These are phyloP conservation scores for Pythium monospermum DNA, from an alignment of 352 stramenopile species.

Conservation along the genomic window DNA sequence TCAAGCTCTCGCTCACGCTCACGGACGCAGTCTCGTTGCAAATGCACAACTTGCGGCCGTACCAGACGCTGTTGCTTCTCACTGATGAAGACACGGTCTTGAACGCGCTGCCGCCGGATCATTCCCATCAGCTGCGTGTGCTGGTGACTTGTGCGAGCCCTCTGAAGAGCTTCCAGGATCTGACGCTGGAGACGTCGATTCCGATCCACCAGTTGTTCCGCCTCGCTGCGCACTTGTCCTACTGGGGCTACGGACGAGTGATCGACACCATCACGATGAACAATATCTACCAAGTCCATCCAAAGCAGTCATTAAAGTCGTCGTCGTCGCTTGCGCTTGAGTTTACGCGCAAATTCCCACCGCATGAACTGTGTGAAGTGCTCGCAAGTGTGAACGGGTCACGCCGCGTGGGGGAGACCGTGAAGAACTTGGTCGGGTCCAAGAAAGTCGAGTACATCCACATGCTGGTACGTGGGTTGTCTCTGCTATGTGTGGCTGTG, in stretches of 20 bases:
- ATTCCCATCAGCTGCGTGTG: slow-evolving; percentile 68
- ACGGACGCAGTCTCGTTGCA: slow-evolving; percentile 54
- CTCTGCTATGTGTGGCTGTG: neutral
- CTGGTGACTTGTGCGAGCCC: slow-evolving; percentile 74
- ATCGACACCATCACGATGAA: slow-evolving; percentile 82
- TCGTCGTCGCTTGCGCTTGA: slow-evolving; percentile 52
- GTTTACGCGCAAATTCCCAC: slow-evolving; percentile 69
- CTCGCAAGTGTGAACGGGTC: slow-evolving; percentile 69
- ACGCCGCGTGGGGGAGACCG: slow-evolving; percentile 67
- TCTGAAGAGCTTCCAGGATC: slow-evolving; percentile 82
- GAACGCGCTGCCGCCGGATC: slow-evolving; percentile 56
- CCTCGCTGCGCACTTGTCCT: slow-evolving; percentile 75
- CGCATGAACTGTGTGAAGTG: slow-evolving; percentile 66
- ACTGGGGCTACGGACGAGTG: slow-evolving; percentile 76
- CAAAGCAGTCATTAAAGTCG: slow-evolving; percentile 44
- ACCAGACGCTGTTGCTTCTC: slow-evolving; percentile 78
- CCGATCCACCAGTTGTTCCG: slow-evolving; percentile 82
- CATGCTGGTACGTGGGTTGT: slow-evolving; percentile 50
- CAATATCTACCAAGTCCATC: slow-evolving; percentile 82
- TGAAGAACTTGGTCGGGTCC: slow-evolving; percentile 56
- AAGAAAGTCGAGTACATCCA: slow-evolving; percentile 86
- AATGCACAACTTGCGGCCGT: slow-evolving; percentile 66
- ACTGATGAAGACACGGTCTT: slow-evolving; percentile 61
- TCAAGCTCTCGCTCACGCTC: slow-evolving; percentile 82
- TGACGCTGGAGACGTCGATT: slow-evolving; percentile 69